Base-by-base conservation (phyloP, 768 basidiomycete species). In the Royoungia palumana region DNA sequence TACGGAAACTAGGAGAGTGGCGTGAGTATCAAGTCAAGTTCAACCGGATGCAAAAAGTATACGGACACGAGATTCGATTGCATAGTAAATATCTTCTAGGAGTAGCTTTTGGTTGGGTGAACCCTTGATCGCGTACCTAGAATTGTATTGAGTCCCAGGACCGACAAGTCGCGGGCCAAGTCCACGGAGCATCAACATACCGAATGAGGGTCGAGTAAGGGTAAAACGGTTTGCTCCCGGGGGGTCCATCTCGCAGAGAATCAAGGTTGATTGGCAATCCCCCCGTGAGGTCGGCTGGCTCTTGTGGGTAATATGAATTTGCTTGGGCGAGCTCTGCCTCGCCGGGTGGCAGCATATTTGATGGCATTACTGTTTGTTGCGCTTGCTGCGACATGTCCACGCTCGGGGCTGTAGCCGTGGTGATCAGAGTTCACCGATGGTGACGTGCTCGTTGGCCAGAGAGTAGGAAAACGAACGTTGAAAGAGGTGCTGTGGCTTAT, bases 171-270 rank as follows among this genome's bases (percentile, higher is more conserved):
- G 36, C 16, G 30, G 35, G 32, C 34, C 13, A 35, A 35, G 42
- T 35, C 37, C 21, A 30, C 30, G 41, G 20, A 9, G 19, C 42
- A 49, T 21, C 39, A 50, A 76, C 85, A 48, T 65, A 90, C 89
- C 89, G 82, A 61, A 93, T 93, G 46, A 93, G 80, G 28, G 89
- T 93, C 4, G 89, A 92, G 64, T 93, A 93, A 3, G 89, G 90
- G 61, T 93, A 93, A 61, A 92, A 91, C 6, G 89, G 89, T 66
- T 93, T 93, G 65, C 82, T 89, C 40, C 90, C 89, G 7, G 90
- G 88, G 3, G 89, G 90, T 0, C 90, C 89, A 62, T 93, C 89
- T 45, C 89, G 77, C 47, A 92, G 74, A 4, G 89, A 91, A 67
- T 90, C 88, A 21, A 92, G 83, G 62, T 88, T 92, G 61, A 92